These are phyloP conservation scores for Phyllosticta paracitricarpa DNA, from an alignment of 2,329 filamentous ascomycete species.

Conservation along the genomic window DNA sequence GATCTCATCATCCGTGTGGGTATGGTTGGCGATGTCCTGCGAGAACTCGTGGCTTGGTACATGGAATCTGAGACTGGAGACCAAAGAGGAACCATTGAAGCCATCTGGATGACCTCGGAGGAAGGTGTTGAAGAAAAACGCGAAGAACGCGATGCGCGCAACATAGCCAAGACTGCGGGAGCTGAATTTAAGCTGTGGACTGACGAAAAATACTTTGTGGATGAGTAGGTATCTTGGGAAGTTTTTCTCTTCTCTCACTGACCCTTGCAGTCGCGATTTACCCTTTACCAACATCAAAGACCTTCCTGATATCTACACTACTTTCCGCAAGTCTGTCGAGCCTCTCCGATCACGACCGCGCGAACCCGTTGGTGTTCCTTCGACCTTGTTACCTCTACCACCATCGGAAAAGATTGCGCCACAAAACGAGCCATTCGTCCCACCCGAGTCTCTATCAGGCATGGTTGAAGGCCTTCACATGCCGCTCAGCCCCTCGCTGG, in stretches of 20 bases:
- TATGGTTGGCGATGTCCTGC: conserved; percentile 47
- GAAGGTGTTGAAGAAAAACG: conserved; percentile 58
- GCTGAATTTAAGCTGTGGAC: conserved; percentile 55
- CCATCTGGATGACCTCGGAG: conserved; percentile 66
- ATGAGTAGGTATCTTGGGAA: conserved; percentile 53
- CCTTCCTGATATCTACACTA: conserved; percentile 66
- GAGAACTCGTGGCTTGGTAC: conserved; percentile 44
- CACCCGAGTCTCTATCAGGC: conserved; percentile 45
- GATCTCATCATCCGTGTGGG: conserved; percentile 55
- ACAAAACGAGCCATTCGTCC: conserved; percentile 53
- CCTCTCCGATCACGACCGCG: conserved; percentile 58
- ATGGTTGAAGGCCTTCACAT: conserved; percentile 34
- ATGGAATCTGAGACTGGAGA: conserved; percentile 11
- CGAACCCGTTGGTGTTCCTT: conserved; percentile 43
- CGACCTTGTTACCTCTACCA: conserved; percentile 49
- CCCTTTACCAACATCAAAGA: conserved; percentile 47
- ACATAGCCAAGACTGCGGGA: conserved; percentile 42
- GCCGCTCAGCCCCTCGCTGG: conserved; percentile 42
- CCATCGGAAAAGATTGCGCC: conserved; percentile 40
- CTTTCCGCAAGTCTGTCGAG: conserved; percentile 63
- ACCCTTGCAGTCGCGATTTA: conserved; percentile 50
- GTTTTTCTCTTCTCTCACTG: not conserved
- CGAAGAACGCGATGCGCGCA: conserved; percentile 50
- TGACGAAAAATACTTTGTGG: conserved; percentile 71
- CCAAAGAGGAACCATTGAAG: conserved; percentile 41